A percentile compares a stretch with the other conserved stretches of the same genome.
phyloP scores from a whole-genome alignment of 208 protist genomes.

The Leishmania tropica region DNA sequence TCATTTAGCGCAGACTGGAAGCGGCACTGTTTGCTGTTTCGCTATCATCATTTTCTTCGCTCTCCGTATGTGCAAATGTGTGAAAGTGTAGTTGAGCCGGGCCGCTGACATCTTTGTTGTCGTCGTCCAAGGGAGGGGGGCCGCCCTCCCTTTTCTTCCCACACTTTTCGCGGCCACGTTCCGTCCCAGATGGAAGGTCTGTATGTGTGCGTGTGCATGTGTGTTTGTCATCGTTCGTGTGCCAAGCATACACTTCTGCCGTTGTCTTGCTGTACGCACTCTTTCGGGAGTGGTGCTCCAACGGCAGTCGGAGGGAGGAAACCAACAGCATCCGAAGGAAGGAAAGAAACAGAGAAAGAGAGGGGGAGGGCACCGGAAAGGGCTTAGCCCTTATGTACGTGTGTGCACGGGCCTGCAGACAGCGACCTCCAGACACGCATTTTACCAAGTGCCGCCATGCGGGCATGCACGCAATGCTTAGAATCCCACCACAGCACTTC shows the following conservation, averaged over 20 bases:
- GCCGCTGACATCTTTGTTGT: background rate
- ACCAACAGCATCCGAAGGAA: background rate
- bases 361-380: too few species aligned
- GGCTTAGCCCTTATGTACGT: background rate
- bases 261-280: background rate
- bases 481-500: background rate
- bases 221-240: background rate
- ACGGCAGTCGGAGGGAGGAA: background rate
- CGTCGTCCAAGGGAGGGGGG: background rate
- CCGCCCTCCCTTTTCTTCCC: background rate
- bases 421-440: background rate
- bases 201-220: background rate
- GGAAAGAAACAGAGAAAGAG: too few species aligned
- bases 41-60: background rate
- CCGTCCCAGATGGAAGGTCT: background rate
- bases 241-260: background rate
- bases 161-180: background rate
- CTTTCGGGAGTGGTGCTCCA: background rate
- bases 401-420: background rate
- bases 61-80: background rate
- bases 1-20: slow-evolving; percentile 38
- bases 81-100: background rate
- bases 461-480: background rate
- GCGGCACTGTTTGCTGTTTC: background rate
- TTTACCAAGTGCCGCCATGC: background rate